These are phyloP conservation scores for Suillus weaverae DNA, from an alignment of 768 basidiomycete genomes.

Conservation along the genomic window DNA sequence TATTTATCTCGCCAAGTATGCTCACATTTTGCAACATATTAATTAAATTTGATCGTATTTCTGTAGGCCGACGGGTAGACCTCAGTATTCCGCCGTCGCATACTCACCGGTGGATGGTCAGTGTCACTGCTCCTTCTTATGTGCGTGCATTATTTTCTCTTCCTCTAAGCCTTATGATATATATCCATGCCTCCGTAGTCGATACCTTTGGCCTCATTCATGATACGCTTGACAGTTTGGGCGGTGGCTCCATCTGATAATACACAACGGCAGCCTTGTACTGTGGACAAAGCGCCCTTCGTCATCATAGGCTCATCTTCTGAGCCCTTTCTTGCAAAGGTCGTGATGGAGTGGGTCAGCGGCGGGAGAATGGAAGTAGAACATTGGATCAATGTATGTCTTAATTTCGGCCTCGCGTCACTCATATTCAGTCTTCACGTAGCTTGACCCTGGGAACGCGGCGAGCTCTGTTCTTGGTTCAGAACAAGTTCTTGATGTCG, in stretches of 20 bases:
- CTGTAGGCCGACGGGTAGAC: constrained; percentile 34
- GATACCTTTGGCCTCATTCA: constrained; percentile 29
- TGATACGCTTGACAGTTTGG: constrained; percentile 40
- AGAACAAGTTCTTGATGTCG: constrained; percentile 51
- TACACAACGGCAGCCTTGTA: constrained; percentile 29
- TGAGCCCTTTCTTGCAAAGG: constrained; percentile 44
- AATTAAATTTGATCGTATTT: background rate
- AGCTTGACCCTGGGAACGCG: constrained; percentile 46
- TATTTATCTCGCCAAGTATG: constrained; percentile 43
- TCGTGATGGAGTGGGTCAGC: constrained; percentile 43
- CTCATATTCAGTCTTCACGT: constrained; percentile 7
- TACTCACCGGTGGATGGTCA: constrained; percentile 49
- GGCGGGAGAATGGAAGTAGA: constrained; percentile 46
- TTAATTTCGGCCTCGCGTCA: background rate
- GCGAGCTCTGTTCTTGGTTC: constrained; percentile 41
- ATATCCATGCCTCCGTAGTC: constrained; percentile 17
- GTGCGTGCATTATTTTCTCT: constrained; percentile 30
- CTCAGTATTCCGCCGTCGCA: constrained; percentile 22
- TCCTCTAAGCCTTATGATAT: constrained; percentile 1
- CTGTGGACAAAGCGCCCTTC: constrained; percentile 39
- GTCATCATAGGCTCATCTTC: constrained; percentile 41
- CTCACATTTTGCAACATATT: background rate
- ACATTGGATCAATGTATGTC: constrained; percentile 52
- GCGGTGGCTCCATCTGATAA: constrained; percentile 26
- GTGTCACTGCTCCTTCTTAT: constrained; percentile 47